Base-by-base conservation (phyloP, 768 basidiomycete genomes). In the Kondoa subrosea region DNA sequence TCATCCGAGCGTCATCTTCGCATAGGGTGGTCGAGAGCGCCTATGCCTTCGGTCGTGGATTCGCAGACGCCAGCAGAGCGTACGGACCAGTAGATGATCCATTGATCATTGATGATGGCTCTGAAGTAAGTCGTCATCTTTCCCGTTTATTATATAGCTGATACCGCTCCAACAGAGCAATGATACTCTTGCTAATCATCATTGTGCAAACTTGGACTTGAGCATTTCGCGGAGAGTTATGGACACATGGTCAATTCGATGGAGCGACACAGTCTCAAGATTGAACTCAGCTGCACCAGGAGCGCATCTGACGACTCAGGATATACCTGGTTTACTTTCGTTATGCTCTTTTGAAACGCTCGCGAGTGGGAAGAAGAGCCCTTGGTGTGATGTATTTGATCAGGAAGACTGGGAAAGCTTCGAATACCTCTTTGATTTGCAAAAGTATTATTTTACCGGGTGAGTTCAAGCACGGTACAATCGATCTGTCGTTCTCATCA, bases 291-390 rank as follows among this genome's bases (percentile, higher is more conserved):
- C 8, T 0, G 67, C 72, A 0, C 83, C 84, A 1, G 86, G 85
- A 30, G 85, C 85, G 1, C 79, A 82, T 30, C 77, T 93, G 29
- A 79, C 78, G 0, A 72, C 81, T 15, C 66, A 70, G 3, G 87
- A 92, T 71, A 77, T 84, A 1, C 78, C 80, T 63, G 80, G 78
- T 67, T 78, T 91, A 34, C 83, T 89, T 76, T 81, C 84, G 1
- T 78, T 91, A 57, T 92, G 91, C 74, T 81, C 88, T 0, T 89
- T 91, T 73, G 87, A 90, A 72, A 86, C 83, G n/a, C 80, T 83
- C 66, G 82, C 79, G n/a, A 79, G 76, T 61, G 80, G 79, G 63
- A 72, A 70, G 30, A 71, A 77, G 65, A 87, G 86, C 70, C 82
- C 82, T 0, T 90, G 87, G 77, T 93, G 91, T 75, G 76, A 75